A percentile compares a stretch with the other conserved stretches of the same genome.
Conservation (phyloP, 179 eudicot species). For the Drosera spatulata region DNA sequence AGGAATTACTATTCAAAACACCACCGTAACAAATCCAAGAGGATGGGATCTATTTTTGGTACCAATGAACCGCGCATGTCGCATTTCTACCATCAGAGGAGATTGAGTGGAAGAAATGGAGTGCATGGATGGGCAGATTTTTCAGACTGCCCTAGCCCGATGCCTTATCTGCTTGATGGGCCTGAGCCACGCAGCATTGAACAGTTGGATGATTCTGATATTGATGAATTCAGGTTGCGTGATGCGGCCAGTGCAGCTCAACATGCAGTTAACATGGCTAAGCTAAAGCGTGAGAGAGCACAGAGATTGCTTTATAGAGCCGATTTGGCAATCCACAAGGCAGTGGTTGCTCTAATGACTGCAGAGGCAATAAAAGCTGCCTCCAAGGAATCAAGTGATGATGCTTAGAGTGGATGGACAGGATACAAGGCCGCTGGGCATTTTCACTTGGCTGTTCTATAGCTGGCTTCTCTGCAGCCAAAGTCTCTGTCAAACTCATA, state of each 20-base stretch:
- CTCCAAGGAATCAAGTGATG: slow-evolving; percentile 14
- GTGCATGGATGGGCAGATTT: slow-evolving; percentile 21
- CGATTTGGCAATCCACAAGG: slow-evolving; percentile 80
- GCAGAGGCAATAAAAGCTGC: slow-evolving; percentile 79
- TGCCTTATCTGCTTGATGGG: slow-evolving; percentile 25
- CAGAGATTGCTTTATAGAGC: slow-evolving; percentile 69
- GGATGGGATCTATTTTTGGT: slow-evolving; percentile 24
- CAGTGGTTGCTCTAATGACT: slow-evolving; percentile 69
- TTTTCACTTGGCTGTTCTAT: not conserved
- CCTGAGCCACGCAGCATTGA: slow-evolving; percentile 28
- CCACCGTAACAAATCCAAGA: slow-evolving; percentile 47
- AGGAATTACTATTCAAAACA: slow-evolving; percentile 46
- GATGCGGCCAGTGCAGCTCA: slow-evolving; percentile 81
- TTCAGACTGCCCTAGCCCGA: slow-evolving; percentile 42
- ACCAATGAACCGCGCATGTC: slow-evolving; percentile 21
- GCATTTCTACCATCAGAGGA: slow-evolving; percentile 35
- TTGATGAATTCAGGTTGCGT: slow-evolving; percentile 75
- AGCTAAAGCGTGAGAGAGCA: slow-evolving; percentile 75
- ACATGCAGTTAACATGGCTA: slow-evolving; percentile 64
- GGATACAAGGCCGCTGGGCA: not conserved
- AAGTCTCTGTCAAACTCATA: not conserved
- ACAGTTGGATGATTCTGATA: slow-evolving; percentile 48
- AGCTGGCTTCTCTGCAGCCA: not conserved
- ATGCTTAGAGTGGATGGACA: slow-evolving; percentile 1
- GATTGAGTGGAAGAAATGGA: slow-evolving; percentile 31